Conservation (phyloP, 768 basidiomycete genomes). For the Astraeus odoratus region DNA sequence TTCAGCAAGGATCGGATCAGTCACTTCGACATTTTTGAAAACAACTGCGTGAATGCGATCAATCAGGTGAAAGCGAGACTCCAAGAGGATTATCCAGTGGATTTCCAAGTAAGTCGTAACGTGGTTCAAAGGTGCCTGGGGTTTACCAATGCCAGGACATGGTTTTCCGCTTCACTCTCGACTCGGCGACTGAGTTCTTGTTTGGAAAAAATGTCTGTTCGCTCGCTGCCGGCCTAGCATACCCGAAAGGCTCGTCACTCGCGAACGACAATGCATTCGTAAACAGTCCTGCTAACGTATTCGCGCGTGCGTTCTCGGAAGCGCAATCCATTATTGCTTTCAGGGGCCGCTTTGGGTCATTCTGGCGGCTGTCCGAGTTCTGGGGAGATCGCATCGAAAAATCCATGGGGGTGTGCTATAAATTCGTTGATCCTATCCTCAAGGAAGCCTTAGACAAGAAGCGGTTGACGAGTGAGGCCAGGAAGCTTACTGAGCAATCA, state of each 20-base stretch:
- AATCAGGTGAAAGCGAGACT: slow-evolving; percentile 36
- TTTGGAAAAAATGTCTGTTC: slow-evolving; percentile 43
- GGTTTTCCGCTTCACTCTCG: slow-evolving; percentile 50
- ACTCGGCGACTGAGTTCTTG: slow-evolving; percentile 53
- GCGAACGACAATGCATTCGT: slow-evolving; percentile 6
- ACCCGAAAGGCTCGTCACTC: slow-evolving; percentile 29
- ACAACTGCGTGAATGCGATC: slow-evolving; percentile 44
- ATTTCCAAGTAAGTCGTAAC: slow-evolving; percentile 40
- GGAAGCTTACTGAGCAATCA: slow-evolving; percentile 10
- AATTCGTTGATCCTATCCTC: slow-evolving; percentile 49
- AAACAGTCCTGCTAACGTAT: slow-evolving; percentile 32
- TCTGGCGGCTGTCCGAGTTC: slow-evolving; percentile 51
- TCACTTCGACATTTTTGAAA: slow-evolving; percentile 49
- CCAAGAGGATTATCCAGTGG: slow-evolving; percentile 41
- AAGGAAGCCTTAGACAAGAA: slow-evolving; percentile 38
- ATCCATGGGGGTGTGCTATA: slow-evolving; percentile 41
- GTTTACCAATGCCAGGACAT: slow-evolving; percentile 33
- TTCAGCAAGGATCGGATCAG: slow-evolving; percentile 48
- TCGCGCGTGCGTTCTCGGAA: slow-evolving; percentile 43
- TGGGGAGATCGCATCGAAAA: slow-evolving; percentile 40
- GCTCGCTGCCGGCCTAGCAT: slow-evolving; percentile 41
- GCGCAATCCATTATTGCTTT: slow-evolving; percentile 37
- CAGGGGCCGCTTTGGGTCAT: slow-evolving; percentile 34
- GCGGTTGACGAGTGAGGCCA: slow-evolving; percentile 16
- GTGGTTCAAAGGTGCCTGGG: not conserved